These are phyloP conservation scores for Thalassiosira oceanica DNA, from an alignment of 352 stramenopile genomes.

Conservation along the genomic window DNA sequence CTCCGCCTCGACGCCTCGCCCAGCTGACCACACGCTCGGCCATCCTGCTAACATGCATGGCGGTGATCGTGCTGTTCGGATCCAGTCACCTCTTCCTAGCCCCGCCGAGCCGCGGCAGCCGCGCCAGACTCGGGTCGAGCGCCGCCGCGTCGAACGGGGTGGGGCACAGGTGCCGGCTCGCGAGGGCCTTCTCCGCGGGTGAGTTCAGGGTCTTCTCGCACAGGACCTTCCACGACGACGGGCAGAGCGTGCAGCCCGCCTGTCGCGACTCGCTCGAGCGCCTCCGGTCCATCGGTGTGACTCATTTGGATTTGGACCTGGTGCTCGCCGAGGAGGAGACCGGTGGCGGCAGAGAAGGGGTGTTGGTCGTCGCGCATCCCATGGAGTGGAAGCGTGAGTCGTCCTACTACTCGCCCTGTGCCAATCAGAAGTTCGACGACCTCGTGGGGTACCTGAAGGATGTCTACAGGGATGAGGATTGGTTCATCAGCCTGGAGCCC, in stretches of 20 bases:
- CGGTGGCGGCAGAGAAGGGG: not conserved
- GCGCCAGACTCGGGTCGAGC: no score
- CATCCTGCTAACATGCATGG: no score
- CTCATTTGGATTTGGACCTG: conserved; percentile 21
- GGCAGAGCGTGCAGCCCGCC: not conserved
- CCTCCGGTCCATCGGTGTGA: conserved; percentile 9
- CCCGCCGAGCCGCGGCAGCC: no score
- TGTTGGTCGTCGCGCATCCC: conserved; percentile 15
- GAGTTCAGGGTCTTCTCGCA: conserved; percentile 19
- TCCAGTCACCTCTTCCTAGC: no score
- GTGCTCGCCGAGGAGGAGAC: conserved; percentile 9
- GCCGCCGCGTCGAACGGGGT: not conserved
- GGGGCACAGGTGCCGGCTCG: conserved; percentile 9
- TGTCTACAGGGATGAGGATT: conserved; percentile 14
- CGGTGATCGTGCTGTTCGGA: no score
- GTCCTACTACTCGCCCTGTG: conserved; percentile 16
- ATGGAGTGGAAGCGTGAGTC: conserved; percentile 19
- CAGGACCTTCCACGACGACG: conserved; percentile 9
- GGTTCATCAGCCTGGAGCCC: conserved; percentile 20
- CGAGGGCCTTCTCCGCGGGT: not conserved
- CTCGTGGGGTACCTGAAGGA: conserved; percentile 8
- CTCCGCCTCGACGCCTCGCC: no score
- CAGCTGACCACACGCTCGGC: no score
- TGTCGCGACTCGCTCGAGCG: conserved; percentile 6
- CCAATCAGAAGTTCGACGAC: conserved; percentile 17